Evolutionary conservation across 352 stramenopile species (phyloP), one percentile per base, ranked within the genome.

Genomic region (Globisporangium splendens): DNA sequence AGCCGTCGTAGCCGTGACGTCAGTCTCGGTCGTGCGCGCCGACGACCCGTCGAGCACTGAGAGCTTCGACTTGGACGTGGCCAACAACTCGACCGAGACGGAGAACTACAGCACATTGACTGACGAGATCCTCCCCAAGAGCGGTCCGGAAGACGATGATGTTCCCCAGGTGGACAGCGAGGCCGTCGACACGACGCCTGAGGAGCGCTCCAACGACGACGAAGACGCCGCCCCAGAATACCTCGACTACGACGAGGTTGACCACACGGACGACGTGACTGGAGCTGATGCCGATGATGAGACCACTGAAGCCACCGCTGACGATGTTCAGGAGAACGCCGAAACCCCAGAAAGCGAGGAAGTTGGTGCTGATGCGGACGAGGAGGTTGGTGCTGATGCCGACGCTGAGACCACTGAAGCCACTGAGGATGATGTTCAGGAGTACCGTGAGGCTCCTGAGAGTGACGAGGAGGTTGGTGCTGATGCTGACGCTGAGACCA

Each of bases 41-140:
- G 49, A 54, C 46, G 35, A 54, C 33, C 3, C 55, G 21, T 31
- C 44, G 28, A 17, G 21, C n/a, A 24, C 54, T 35, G 55, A 61
- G 46, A 7, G 8, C 35, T 61, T 55, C 17, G 33, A 20, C 18
- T 18, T 20, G 13, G 11, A 31, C 12, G 12, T 24, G 20, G 46
- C 54, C n/a, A 61, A 24, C 46, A 61, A 61, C 55, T 50, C 46
- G 55, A 61, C 33, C 35, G 50, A 47, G 50, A 56, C 18, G 21
- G 24, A 49, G 39, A 20, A 31, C 1, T 50, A 50, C 24, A 28
- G 50, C 24, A 38, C 28, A 8, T 35, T 24, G 14, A 43, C 42
- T 11, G 43, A 61, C 21, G 54, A 54, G 52, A 58, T 50, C 22
- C 52, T 58, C 11, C 52, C 52, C 12, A 39, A 58, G 52, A 58